Base-by-base conservation (phyloP, 352 stramenopile genomes). In the Elongisporangium anandrum region DNA sequence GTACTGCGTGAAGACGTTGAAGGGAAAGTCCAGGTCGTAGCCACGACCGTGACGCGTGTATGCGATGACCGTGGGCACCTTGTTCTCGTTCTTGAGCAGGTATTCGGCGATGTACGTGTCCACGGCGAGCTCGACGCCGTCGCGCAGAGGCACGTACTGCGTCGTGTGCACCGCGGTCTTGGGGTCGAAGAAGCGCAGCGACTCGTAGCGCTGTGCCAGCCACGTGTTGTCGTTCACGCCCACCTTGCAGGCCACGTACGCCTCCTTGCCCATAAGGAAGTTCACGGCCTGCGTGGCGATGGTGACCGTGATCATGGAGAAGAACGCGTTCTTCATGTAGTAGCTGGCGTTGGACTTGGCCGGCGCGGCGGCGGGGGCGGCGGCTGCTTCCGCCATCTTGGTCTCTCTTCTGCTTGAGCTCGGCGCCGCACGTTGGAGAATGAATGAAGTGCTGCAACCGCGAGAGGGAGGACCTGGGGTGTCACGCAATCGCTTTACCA, bases 151-250 rank as follows among this genome's bases (percentile, higher is more conserved):
- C 45, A 94, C 79, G 64, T 92, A 94, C 65, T 90, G 79, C 26
- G 85, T 86, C 57, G 77, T 72, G 59, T 91, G 75, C 61, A 79
- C 65, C n/a, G 79, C 79, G 20, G 79, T 70, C 58, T 86, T 78
- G 8, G 85, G 81, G 70, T 94, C 70, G 61, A 92, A 94, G 76
- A 87, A 89, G 10, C 71, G 79, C 57, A 87, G 54, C 39, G 81
- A 92, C 55, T 87, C 69, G 72, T 92, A 94, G 50, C 79, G 77
- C 60, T 69, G 63, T 47, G 65, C 63, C 51, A 85, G 71, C 85
- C 85, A 94, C 58, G 68, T 75, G 69, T 92, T 87, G 64, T 94
- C 85, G 56, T 94, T 94, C 55, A 87, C 69, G 63, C 83, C 60
- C 24, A 76, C 26, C 29, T 68, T 64, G 57, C 85, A 94, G 1